These are phyloP conservation scores for Dendrobium catenatum DNA, from an alignment of 106 monocot genomes.

Conservation along the genomic window DNA sequence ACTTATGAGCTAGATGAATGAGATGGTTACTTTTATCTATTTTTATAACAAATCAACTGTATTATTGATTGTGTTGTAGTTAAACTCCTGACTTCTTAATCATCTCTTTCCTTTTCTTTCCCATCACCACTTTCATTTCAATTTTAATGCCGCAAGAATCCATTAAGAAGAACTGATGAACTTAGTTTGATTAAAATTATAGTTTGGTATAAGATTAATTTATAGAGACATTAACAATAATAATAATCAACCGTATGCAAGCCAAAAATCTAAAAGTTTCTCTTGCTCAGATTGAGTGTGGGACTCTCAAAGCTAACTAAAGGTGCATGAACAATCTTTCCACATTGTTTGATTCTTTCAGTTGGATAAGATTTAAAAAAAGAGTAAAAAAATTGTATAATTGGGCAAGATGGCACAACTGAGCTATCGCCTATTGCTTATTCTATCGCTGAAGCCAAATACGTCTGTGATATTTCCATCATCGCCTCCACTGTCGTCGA, in stretches of 20 bases:
- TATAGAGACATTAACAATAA: neutral
- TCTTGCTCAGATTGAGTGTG: neutral
- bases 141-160: neutral
- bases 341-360: neutral
- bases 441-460: neutral
- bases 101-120: neutral
- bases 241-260: neutral
- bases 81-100: too few species aligned
- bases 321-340: neutral
- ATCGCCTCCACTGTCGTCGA: neutral
- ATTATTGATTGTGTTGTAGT: neutral
- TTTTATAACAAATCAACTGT: neutral
- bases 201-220: neutral
- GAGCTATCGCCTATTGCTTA: neutral
- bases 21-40: neutral
- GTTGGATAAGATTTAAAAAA: neutral
- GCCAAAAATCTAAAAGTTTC: neutral
- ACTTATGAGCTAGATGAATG: neutral
- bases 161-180: neutral
- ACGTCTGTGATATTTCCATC: neutral
- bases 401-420: neutral
- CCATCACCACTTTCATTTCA: neutral
- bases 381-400: neutral
- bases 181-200: neutral
- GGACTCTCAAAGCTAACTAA: neutral